Evolutionary conservation across 1,139 yeast species (phyloP), one percentile per base, ranked within the genome.

Genomic region (Geotrichum phurueaensis): DNA sequence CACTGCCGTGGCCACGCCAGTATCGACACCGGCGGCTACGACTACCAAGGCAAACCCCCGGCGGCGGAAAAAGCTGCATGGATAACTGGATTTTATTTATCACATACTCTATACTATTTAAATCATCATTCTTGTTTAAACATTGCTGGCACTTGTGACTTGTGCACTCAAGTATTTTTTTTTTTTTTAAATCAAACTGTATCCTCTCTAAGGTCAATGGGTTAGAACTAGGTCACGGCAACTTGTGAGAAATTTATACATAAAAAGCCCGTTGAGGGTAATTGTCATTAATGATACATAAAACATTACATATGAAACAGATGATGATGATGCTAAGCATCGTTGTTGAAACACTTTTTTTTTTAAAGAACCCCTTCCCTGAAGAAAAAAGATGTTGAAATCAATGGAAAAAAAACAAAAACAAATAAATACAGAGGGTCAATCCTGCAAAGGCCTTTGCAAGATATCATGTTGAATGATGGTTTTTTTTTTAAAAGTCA

Each of bases 371-470:
- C 58, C 57, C 60, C 59, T 54, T 60, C 58, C 58, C 60, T 54
- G 43, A 36, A 36, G 43, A 36, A 62, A 58, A 58, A 59, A 61
- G 64, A 65, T 67, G 69, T 67, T 67, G 69, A 67, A 67, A 66
- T 66, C 68, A 62, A 62, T 64, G 57, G 49, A 53, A 54, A 49
- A 53, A 48, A 58, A 50, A 54, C 45, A 50, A 53, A 58, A 54
- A 48, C 33, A 50, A 58, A 58, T 58, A 58, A 58, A 58, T 58
- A 58, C 45, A 58, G 39, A 56, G 58, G 61, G 58, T 49, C 58
- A 54, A 58, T 58, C 54, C 61, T 57, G 27, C 43, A 25, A 13
- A 20, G 18, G 13, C 5, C 4, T 10, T 20, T 13, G 20, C 27
- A 50, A 29, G 47, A 54, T 54, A 54, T 58, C 61, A 51, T 52